Conservation (phyloP, 2,329 filamentous ascomycete genomes). For the Ophiostoma piceae region DNA sequence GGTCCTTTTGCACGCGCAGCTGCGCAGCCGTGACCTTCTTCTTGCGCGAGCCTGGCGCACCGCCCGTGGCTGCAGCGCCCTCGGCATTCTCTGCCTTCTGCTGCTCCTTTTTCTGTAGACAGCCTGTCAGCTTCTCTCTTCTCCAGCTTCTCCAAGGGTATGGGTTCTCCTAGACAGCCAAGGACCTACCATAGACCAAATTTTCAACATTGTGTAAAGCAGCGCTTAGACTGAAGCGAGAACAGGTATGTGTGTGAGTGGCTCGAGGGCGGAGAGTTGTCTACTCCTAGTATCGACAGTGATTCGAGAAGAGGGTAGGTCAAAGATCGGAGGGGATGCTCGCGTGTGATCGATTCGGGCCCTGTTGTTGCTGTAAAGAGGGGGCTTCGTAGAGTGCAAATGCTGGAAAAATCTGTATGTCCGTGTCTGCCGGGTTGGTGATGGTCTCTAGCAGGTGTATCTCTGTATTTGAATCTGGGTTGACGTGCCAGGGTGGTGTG, state of each 20-base stretch:
- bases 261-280: not conserved
- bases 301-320: not conserved
- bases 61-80: conserved; percentile 54
- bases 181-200: conserved; percentile 86
- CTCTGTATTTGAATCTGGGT: not conserved
- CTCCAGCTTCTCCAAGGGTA: conserved; percentile 30
- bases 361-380: not conserved
- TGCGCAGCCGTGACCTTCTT: conserved; percentile 98
- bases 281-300: not conserved
- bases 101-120: conserved; percentile 79
- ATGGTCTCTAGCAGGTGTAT: not conserved
- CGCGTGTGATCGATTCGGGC: not conserved
- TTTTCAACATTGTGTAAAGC: conserved; percentile 79
- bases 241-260: not conserved
- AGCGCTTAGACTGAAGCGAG: not conserved
- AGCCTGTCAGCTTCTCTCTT: not conserved
- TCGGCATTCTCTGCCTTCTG: conserved; percentile 86
- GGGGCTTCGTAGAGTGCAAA: not conserved
- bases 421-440: not conserved
- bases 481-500: not conserved
- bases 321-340: not conserved
- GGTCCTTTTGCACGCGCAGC: conserved; percentile 89
- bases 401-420: not conserved
- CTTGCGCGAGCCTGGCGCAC: conserved; percentile 58
- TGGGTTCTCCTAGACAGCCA: not conserved